Evolutionary conservation across 257 asterid genomes (phyloP), one percentile per base, ranked within the genome.

Genomic region (Ballota nigra): DNA sequence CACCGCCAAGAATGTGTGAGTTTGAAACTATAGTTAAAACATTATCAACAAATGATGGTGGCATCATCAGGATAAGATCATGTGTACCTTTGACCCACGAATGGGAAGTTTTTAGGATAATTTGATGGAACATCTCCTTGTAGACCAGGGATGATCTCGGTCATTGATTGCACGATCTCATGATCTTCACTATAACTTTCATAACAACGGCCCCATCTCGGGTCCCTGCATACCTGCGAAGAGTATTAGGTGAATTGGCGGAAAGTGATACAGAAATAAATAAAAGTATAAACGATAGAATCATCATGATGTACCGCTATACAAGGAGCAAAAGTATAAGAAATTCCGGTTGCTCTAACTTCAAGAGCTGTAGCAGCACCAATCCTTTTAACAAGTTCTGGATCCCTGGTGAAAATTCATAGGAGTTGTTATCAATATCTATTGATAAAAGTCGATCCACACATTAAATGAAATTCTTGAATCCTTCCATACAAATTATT

Each of bases 361-460:
- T 86, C 92, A 59, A 82, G 82, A 23, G 89, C 92, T 3, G 92
- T 86, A 4, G 92, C 92, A 24, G 84, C 84, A 9, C 89, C 89
- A 40, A 85, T 82, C 51, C 66, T 79, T 79, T 80, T 82, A 13
- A 82, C 78, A 33, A 84, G 85, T 20, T 80, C 78, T 7, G 86
- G 85, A 77, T 84, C 89, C 82, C 86, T 84, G 49, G 12, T 22
- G 60, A 75, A 31, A 4, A 16, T 65, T 45, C 53, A 45, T 4
- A 15, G 11, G 53, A 28, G 28, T 45, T 45, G 3, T 13, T n/a
- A n/a, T 16, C 55, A 41, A 9, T 13, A 43, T 43, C 51, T 13
- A 41, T 41, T 36, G 40, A 64, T 28, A 29, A 15, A 6, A 29
- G 18, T n/a, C 36, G 24, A 0, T 13, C 1, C 10, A 13, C 51